A percentile compares a stretch with the other conserved stretches of the same genome.
phyloP scores from a whole-genome alignment of 106 monocot genomes.

The Dioscorea dumetorum region DNA sequence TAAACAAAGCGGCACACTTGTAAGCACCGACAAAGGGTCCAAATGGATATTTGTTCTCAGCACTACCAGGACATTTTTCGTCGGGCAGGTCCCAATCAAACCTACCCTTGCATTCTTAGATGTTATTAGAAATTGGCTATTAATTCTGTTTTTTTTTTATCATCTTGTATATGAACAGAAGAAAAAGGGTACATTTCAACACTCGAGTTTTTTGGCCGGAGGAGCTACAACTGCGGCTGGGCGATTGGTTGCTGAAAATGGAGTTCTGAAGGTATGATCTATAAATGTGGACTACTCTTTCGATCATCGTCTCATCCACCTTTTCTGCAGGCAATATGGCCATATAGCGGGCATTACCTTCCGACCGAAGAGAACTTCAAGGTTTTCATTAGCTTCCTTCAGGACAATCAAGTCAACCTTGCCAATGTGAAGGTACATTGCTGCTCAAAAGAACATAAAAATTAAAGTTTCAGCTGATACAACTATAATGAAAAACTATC shows the following conservation, averaged over 20 bases:
- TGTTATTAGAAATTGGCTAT: too few species aligned
- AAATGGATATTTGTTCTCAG: conserved; percentile 94
- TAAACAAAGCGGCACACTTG: conserved; percentile 28
- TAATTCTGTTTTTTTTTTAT: background rate
- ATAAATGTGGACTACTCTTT: background rate
- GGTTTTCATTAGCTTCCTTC: conserved; percentile 65
- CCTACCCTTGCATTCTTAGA: too few species aligned
- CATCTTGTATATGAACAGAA: conserved; percentile 26
- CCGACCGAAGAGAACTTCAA: conserved; percentile 85
- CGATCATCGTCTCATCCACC: background rate
- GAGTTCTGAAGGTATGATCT: conserved; percentile 35
- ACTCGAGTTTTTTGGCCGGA: conserved; percentile 67
- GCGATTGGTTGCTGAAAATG: conserved; percentile 58
- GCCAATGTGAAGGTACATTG: conserved; percentile 57
- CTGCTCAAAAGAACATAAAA: background rate
- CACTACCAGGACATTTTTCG: conserved; percentile 63
- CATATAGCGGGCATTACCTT: conserved; percentile 82
- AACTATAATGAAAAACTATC: background rate
- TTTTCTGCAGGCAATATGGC: conserved; percentile 62
- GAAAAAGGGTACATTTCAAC: conserved; percentile 59
- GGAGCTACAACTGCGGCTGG: conserved; percentile 75
- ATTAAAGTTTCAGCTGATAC: too few species aligned
- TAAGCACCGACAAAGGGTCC: conserved; percentile 54
- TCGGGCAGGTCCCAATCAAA: conserved; percentile 46
- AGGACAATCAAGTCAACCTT: conserved; percentile 62